A percentile compares a stretch with the other conserved stretches of the same genome.
phyloP scores from a whole-genome alignment of 495 filamentous ascomycete species.

The Arthonia radiata region DNA sequence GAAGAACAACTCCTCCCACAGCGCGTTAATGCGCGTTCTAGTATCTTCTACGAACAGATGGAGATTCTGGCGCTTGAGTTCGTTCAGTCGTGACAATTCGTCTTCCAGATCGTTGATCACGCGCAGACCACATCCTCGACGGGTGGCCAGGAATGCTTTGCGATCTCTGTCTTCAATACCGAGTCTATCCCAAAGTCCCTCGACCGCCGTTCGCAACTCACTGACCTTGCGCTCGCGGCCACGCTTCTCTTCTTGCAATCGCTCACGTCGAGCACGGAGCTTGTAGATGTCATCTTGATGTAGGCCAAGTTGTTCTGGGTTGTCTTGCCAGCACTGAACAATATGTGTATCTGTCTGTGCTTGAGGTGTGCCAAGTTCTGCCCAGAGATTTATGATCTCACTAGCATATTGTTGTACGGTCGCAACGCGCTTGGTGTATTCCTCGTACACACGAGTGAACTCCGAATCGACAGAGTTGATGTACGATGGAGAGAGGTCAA shows the following conservation, averaged over 20 bases:
- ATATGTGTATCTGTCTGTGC: slow-evolving; percentile 74
- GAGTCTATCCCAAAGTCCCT: slow-evolving; percentile 72
- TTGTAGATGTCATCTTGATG: slow-evolving; percentile 60
- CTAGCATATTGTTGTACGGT: slow-evolving; percentile 52
- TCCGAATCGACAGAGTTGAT: slow-evolving; percentile 68
- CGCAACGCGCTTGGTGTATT: slow-evolving; percentile 59
- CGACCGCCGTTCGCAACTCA: slow-evolving; percentile 48
- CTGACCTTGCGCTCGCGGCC: slow-evolving; percentile 57
- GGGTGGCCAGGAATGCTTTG: slow-evolving; percentile 49
- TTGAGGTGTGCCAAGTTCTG: slow-evolving; percentile 77
- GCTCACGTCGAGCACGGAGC: slow-evolving; percentile 50
- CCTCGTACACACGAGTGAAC: slow-evolving; percentile 81
- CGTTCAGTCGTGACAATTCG: slow-evolving; percentile 61
- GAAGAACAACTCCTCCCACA: slow-evolving; percentile 84
- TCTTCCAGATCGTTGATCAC: slow-evolving; percentile 88
- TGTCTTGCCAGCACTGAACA: slow-evolving; percentile 65
- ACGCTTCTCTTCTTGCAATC: slow-evolving; percentile 80
- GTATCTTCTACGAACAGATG: slow-evolving; percentile 91
- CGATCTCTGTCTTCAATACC: slow-evolving; percentile 57
- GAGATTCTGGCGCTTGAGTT: slow-evolving; percentile 82
- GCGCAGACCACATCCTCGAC: slow-evolving; percentile 57
- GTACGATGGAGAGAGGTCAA: slow-evolving; percentile 77
- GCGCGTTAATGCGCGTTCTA: slow-evolving; percentile 63
- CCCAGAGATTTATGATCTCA: slow-evolving; percentile 83
- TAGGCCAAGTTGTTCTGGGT: slow-evolving; percentile 79